Evolutionary conservation across 2,329 filamentous ascomycete species (phyloP).

Genomic region (Graphiopsis chlorocephala): DNA sequence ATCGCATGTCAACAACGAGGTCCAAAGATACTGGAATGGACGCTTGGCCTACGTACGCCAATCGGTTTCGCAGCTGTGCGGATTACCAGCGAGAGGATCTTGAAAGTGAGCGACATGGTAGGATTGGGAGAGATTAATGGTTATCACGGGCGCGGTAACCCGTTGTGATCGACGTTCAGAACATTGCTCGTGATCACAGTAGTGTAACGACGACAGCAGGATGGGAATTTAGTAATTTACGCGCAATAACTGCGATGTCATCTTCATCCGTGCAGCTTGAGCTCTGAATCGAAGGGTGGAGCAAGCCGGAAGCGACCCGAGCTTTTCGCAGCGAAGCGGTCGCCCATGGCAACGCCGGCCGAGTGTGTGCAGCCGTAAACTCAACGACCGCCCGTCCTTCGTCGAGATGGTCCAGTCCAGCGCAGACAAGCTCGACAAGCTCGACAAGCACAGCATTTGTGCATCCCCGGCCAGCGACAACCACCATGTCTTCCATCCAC

Average conservation of each 20-base stretch:
- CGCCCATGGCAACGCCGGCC: background rate
- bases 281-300: background rate
- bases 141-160: slow-evolving; percentile 15
- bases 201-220: background rate
- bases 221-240: background rate
- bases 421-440: slow-evolving; percentile 13
- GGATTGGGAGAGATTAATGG: background rate
- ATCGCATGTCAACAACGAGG: slow-evolving; percentile 5
- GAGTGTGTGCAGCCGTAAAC: slow-evolving; percentile 6
- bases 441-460: slow-evolving; percentile 7
- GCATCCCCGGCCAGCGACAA: slow-evolving; percentile 14
- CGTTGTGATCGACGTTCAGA: slow-evolving; percentile 13
- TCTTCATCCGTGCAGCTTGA: slow-evolving; percentile 1
- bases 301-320: slow-evolving; percentile 2
- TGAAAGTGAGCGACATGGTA: slow-evolving; percentile 63
- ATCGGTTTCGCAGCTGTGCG: slow-evolving; percentile 67
- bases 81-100: slow-evolving; percentile 63
- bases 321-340: slow-evolving; percentile 3
- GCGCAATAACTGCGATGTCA: slow-evolving; percentile 6
- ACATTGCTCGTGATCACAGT: slow-evolving; percentile 10
- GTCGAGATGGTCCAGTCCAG: slow-evolving; percentile 2
- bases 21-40: slow-evolving; percentile 3
- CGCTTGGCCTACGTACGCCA: slow-evolving; percentile 49
- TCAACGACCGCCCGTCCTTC: slow-evolving; percentile 1
- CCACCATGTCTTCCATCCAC: slow-evolving; percentile 40